Evolutionary conservation across 1,139 yeast species (phyloP), one percentile per base, ranked within the genome.

Genomic region (Nakaseomyces bracarensis): DNA sequence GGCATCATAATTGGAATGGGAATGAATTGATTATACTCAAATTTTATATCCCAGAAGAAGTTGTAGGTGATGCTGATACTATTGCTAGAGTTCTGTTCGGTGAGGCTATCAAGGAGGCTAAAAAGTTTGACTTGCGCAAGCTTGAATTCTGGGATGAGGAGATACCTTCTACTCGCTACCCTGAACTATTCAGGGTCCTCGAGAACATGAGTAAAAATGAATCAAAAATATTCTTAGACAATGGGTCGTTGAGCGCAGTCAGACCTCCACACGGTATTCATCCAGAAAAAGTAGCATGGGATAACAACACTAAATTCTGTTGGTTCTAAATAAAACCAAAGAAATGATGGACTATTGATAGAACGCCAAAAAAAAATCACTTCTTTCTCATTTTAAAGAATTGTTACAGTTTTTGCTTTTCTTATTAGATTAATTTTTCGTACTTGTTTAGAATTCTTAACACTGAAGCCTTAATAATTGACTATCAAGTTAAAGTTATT

Each of bases 1-100:
- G 77, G 77, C 64, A 66, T 30, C 75, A 70, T 45, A 70, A 68
- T 40, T 70, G 70, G 66, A 65, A 63, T 44, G 63, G 53, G 16
- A 53, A 61, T 30, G 55, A 60, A 21, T 52, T 72, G 39, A 54
- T 65, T 10, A 49, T 69, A 11, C 35, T 68, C 7, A 60, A 53
- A 33, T 21, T 62, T 7, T 48, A 50, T 45, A 49, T 53, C 40
- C 49, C 52, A 13, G 50, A 50, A 5, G 36, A 41, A 2, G 7
- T 41, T 25, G 44, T 47, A 7, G 37, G 51, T 36, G 40, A 43
- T 25, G 43, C 45, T 31, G 55, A 56, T 10, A 42, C 39, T 3
- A 39, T 37, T 6, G 40, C 57, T 18, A 43, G 42, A 22, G 39
- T 49, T 20, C 43, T 61, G 11, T 33, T 58, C 4, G 49, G 45